Base-by-base conservation (phyloP, 129 eudicot species). In the Oenanthe sinensis region DNA sequence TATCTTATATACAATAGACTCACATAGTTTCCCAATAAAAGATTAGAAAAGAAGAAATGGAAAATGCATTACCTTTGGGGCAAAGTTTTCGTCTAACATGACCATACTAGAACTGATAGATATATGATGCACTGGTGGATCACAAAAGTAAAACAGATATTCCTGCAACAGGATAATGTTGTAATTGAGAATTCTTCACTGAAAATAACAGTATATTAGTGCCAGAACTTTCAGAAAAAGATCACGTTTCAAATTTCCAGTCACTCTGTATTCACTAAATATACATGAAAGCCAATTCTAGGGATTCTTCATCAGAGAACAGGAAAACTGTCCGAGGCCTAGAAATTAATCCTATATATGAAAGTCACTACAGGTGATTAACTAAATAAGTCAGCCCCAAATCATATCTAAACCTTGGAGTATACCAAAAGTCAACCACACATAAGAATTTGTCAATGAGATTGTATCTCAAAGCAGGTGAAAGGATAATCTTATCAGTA, bases 11-110 rank as follows among this genome's bases (percentile, higher is more conserved):
- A n/a, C 49, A 74, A 6, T 2, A 22, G 19, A 72, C 5, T 45
- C 33, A 8, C 77, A 46, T 20, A 11, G 47, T 6, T 2, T 7
- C 26, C 13, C 22, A 70, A 6, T 37, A 68, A 4, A 8, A 4
- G 81, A 19, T 39, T 42, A 46, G 33, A 19, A 71, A 67, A 42
- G 9, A 69, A 75, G 63, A 15, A 42, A 12, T 4, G 22, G 22
- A 67, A 28, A 81, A 26, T 37, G n/a, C 2, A 12, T 74, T 82
- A 90, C 98, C 92, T 91, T 93, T 50, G 98, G 86, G 71, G 83
- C 68, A n/a, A 87, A 88, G 82, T 89, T 93, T 82, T 93, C 97
- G 54, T 93, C 98, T 74, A 93, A 85, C 88, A 93, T 86, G 83
- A 93, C 84, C 17, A 89, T 82, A 82, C 89, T 93, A 79, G 98